Conservation (phyloP, 2,329 filamentous ascomycete species). For the Talaromyces sp. region DNA sequence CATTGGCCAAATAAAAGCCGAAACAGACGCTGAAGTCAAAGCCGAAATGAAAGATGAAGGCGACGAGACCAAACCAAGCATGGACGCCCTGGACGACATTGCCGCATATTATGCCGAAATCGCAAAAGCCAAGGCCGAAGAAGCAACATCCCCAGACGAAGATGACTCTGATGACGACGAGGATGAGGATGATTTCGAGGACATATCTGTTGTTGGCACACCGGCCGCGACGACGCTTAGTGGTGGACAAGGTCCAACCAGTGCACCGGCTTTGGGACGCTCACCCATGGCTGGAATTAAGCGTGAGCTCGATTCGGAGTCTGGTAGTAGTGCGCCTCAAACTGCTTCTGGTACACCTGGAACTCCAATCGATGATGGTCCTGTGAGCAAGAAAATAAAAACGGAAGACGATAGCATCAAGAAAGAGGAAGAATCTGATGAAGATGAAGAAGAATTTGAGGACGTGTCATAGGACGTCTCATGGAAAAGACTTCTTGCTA, state of each 20-base stretch:
- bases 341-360: conserved; percentile 38
- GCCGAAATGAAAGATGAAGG: conserved; percentile 41
- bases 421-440: conserved; percentile 41
- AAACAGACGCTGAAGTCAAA: conserved; percentile 34
- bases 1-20: conserved; percentile 29
- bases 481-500: background rate
- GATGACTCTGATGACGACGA: conserved; percentile 39
- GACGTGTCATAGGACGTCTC: conserved; percentile 30
- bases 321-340: conserved; percentile 37
- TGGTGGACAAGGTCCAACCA: conserved; percentile 16
- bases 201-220: conserved; percentile 32
- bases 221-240: conserved; percentile 28
- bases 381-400: conserved; percentile 44
- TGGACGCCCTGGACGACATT: conserved; percentile 46
- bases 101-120: conserved; percentile 48
- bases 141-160: conserved; percentile 41
- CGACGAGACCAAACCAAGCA: conserved; percentile 42
- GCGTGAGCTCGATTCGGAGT: conserved; percentile 39
- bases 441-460: conserved; percentile 43
- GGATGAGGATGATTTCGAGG: conserved; percentile 46
- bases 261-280: conserved; percentile 9
- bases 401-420: conserved; percentile 34
- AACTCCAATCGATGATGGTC: conserved; percentile 38
- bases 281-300: conserved; percentile 31
- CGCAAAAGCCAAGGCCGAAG: conserved; percentile 43